Evolutionary conservation across 1,139 yeast genomes (phyloP).

Genomic region (Geotrichum bryndzae): DNA sequence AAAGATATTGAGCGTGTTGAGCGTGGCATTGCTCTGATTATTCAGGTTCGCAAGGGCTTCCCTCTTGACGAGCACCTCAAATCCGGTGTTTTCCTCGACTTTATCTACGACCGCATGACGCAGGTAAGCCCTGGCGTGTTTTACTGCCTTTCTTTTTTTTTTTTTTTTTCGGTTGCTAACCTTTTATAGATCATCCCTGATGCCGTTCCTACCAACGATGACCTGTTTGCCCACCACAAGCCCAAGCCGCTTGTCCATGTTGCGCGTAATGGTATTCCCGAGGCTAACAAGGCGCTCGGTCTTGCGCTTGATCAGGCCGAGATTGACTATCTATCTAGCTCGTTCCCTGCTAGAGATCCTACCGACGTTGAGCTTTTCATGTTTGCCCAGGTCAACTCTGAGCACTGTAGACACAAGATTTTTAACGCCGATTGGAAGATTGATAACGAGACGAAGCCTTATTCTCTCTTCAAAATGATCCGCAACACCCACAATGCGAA

Average conservation of each 20-base stretch:
- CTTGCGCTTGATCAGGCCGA: conserved; percentile 91
- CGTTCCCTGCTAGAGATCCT: conserved; percentile 84
- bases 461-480: conserved; percentile 87
- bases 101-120: conserved; percentile 93
- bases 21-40: conserved; percentile 74
- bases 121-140: conserved; percentile 49
- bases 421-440: conserved; percentile 98
- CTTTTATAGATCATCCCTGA: conserved; percentile 36
- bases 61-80: conserved; percentile 52
- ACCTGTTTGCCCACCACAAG: conserved; percentile 67
- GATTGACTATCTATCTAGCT: conserved; percentile 70
- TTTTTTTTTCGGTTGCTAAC: not conserved
- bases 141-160: not conserved
- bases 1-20: conserved; percentile 74
- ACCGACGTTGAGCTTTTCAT: conserved; percentile 97
- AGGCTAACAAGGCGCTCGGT: conserved; percentile 80
- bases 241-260: conserved; percentile 81
- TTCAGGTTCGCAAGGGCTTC: conserved; percentile 63
- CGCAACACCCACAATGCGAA: conserved; percentile 81
- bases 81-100: conserved; percentile 52
- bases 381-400: conserved; percentile 99
- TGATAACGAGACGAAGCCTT: conserved; percentile 69
- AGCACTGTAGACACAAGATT: conserved; percentile 98
- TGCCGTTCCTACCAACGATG: conserved; percentile 56
- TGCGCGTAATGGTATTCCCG: conserved; percentile 56